phyloP scores from a whole-genome alignment of 2,329 filamentous ascomycete genomes.

The Pestalotiopsis fici region DNA sequence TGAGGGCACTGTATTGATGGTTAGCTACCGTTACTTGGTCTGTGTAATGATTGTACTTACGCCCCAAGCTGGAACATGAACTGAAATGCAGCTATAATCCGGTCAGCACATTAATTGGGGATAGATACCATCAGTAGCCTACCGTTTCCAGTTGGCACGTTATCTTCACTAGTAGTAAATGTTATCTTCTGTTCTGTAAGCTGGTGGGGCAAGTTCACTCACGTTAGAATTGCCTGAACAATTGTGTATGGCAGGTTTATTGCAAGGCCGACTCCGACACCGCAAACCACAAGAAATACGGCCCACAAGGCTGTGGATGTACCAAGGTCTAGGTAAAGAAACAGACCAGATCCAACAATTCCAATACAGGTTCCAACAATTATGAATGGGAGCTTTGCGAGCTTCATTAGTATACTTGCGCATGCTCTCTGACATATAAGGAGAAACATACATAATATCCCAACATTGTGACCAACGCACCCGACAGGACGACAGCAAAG shows the following conservation, averaged over 20 bases:
- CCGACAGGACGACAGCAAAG: not conserved
- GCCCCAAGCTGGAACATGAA: not conserved
- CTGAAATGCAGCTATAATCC: not conserved
- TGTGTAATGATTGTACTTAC: not conserved
- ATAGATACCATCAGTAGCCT: not conserved
- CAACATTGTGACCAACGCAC: not conserved
- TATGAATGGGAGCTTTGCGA: slow-evolving; percentile 26
- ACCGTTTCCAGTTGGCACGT: not conserved
- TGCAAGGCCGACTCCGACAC: slow-evolving; percentile 37
- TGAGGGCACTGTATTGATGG: not conserved
- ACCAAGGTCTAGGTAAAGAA: slow-evolving; percentile 28
- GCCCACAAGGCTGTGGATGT: slow-evolving; percentile 27
- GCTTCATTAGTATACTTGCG: not conserved
- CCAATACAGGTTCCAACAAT: slow-evolving; percentile 35
- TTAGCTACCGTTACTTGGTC: not conserved
- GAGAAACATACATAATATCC: not conserved
- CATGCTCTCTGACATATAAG: not conserved
- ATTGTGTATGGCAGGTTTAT: slow-evolving; percentile 35
- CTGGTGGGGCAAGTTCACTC: not conserved
- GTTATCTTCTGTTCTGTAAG: not conserved
- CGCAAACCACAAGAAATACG: slow-evolving; percentile 43
- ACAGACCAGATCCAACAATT: slow-evolving; percentile 28
- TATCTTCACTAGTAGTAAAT: not conserved
- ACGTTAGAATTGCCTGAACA: slow-evolving; percentile 5
- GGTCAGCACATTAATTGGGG: not conserved